Evolutionary conservation across 2,329 filamentous ascomycete species (phyloP).

Genomic region (Pseudovirgaria hyperparasitica): DNA sequence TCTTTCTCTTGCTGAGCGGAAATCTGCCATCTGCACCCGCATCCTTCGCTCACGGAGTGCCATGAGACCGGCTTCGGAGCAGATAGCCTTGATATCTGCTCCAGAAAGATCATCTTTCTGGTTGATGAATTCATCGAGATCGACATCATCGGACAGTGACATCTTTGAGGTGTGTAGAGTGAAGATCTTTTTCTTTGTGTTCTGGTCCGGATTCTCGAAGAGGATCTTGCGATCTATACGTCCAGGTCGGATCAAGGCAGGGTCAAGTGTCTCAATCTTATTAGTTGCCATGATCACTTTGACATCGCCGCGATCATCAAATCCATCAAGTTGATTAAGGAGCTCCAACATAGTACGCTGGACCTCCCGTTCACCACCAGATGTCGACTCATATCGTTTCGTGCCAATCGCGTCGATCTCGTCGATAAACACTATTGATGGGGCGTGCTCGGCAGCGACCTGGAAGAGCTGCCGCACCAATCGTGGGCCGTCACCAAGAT

Average conservation of each 20-base stretch:
- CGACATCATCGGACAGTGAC: slow-evolving; percentile 92
- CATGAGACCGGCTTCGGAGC: slow-evolving; percentile 90
- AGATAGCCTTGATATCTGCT: slow-evolving; percentile 98
- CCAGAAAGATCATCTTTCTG: slow-evolving; percentile 97
- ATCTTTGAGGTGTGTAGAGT: slow-evolving; percentile 97
- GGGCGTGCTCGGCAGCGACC: slow-evolving; percentile 89
- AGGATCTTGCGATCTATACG: slow-evolving; percentile 98
- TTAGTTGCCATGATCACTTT: slow-evolving; percentile 99
- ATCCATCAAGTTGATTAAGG: slow-evolving; percentile 95
- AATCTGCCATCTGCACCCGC: slow-evolving; percentile 98
- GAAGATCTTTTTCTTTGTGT: slow-evolving; percentile 97
- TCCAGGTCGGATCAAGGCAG: slow-evolving; percentile 87
- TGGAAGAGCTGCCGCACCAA: slow-evolving; percentile 94
- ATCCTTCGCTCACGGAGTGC: slow-evolving; percentile 89
- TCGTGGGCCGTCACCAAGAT: slow-evolving; percentile 88
- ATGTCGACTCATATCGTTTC: slow-evolving; percentile 96
- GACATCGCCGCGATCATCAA: slow-evolving; percentile 96
- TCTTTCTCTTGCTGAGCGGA: slow-evolving; percentile 79
- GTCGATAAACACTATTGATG: slow-evolving; percentile 97
- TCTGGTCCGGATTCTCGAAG: slow-evolving; percentile 66
- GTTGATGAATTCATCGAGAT: slow-evolving; percentile 94
- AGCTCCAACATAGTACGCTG: slow-evolving; percentile 98
- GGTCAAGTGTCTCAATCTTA: slow-evolving; percentile 97
- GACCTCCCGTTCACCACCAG: slow-evolving; percentile 91
- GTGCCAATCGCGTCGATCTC: slow-evolving; percentile 98